phyloP scores from a whole-genome alignment of 805 yeast genomes.

The Candida namnaoensis region DNA sequence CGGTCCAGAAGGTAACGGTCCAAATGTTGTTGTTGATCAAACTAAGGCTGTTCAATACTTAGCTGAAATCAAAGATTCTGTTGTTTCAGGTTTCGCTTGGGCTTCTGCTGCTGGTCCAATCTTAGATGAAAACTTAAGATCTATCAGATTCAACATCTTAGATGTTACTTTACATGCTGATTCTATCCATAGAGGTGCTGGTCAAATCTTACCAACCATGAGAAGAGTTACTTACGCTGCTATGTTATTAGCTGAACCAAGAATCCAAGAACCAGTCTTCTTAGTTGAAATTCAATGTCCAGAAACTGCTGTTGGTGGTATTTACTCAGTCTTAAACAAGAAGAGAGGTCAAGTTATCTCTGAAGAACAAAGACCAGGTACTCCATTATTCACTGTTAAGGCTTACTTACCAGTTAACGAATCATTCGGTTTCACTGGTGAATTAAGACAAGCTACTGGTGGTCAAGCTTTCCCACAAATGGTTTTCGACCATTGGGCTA shows the following conservation, averaged over 20 bases:
- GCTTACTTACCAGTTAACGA: conserved; percentile 99
- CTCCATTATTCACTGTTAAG: conserved; percentile 99
- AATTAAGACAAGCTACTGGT: conserved; percentile 99
- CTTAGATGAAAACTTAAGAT: conserved; percentile 94
- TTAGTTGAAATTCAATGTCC: conserved; percentile 99
- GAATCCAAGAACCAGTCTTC: conserved; percentile 98
- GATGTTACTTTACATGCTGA: conserved; percentile 99
- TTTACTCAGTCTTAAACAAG: conserved; percentile 98
- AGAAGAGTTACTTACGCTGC: conserved; percentile 99
- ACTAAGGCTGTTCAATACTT: conserved; percentile 99
- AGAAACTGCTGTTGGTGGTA: conserved; percentile 99
- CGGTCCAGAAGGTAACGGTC: conserved; percentile 99
- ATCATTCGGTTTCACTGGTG: conserved; percentile 99
- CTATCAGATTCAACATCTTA: conserved; percentile 94
- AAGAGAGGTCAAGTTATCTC: conserved; percentile 99
- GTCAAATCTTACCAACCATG: conserved; percentile 99
- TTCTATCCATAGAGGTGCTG: conserved; percentile 99
- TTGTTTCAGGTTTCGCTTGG: conserved; percentile 99
- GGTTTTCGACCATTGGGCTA: conserved; percentile 98
- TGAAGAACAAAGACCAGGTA: conserved; percentile 99
- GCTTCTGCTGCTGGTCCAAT: conserved; percentile 99
- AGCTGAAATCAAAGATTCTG: conserved; percentile 98
- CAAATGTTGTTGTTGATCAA: conserved; percentile 98
- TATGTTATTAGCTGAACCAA: conserved; percentile 96
- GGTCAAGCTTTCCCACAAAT: conserved; percentile 99